These are phyloP conservation scores for Phytophthora colocasiae DNA, from an alignment of 352 stramenopile species.

Conservation along the genomic window DNA sequence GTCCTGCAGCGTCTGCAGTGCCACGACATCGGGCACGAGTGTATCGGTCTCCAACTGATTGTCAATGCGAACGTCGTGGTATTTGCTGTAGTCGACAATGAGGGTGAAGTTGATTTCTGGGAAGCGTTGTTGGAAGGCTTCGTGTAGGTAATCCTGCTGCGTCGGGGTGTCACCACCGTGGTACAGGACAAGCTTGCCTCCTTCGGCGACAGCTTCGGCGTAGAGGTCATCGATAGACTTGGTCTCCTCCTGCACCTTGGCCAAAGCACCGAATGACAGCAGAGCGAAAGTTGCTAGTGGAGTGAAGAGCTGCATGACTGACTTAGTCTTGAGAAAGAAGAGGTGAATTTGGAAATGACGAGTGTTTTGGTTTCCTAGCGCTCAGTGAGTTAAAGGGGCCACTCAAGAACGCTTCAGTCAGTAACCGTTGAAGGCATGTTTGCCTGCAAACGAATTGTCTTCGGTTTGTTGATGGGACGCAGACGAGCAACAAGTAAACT, in stretches of 20 bases:
- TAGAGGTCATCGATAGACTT: slow-evolving; percentile 54
- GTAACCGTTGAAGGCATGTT: slow-evolving; percentile 9
- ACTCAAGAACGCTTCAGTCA: background rate
- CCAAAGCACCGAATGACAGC: background rate
- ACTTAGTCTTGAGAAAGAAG: slow-evolving; percentile 12
- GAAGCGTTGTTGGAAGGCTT: slow-evolving; percentile 38
- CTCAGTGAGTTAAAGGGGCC: slow-evolving; percentile 1
- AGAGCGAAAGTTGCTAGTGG: slow-evolving; percentile 14
- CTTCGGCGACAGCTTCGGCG: slow-evolving; percentile 49
- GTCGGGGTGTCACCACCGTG: slow-evolving; percentile 44
- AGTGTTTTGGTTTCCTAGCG: background rate
- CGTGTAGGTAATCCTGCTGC: slow-evolving; percentile 32
- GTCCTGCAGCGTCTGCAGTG: slow-evolving; percentile 60
- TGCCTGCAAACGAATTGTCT: slow-evolving; percentile 9
- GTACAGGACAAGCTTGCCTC: slow-evolving; percentile 56
- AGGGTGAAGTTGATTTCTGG: slow-evolving; percentile 68
- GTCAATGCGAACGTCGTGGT: slow-evolving; percentile 65
- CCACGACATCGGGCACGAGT: slow-evolving; percentile 49
- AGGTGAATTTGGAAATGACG: slow-evolving; percentile 25
- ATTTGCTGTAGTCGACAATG: slow-evolving; percentile 69
- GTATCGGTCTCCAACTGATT: slow-evolving; percentile 59
- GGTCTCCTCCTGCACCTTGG: slow-evolving; percentile 39
- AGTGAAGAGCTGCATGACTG: slow-evolving; percentile 21
- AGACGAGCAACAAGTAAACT: background rate
- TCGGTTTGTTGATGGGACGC: slow-evolving; percentile 14